These are phyloP conservation scores for Arachis hypogaea DNA, from an alignment of 306 rosid species.

Conservation along the genomic window DNA sequence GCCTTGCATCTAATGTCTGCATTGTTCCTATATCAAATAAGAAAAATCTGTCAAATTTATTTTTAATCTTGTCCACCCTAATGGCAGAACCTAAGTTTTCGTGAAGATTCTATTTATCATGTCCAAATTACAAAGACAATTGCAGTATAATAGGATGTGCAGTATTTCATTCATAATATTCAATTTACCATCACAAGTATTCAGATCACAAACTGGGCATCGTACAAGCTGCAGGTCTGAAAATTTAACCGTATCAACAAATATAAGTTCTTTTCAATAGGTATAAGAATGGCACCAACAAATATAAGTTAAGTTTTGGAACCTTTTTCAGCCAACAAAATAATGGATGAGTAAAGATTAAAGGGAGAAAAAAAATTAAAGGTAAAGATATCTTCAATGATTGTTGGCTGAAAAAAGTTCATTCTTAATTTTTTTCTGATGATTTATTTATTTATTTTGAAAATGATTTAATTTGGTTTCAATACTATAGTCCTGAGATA, in stretches of 20 bases:
- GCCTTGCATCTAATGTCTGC: constrained; percentile 97
- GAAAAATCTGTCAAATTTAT: constrained; percentile 33
- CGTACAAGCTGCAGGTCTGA: constrained; percentile 98
- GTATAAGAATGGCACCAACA: no score
- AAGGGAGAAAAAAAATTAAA: no score
- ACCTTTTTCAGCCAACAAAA: no score
- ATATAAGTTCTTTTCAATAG: background rate
- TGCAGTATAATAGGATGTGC: constrained; percentile 15
- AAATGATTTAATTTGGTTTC: no score
- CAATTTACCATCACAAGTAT: constrained; percentile 85
- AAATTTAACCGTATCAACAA: constrained; percentile 40
- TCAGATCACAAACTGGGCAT: constrained; percentile 92
- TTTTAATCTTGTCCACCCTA: constrained; percentile 29
- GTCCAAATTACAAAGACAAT: constrained; percentile 34
- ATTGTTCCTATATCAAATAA: constrained; percentile 74
- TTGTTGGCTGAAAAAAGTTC: no score
- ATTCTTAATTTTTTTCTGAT: background rate
- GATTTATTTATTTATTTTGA: constrained; percentile 12
- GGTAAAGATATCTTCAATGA: no score
- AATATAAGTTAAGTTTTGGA: no score
- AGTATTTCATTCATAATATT: constrained; percentile 18
- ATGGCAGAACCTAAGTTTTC: constrained; percentile 17
- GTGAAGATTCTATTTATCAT: constrained; percentile 17
- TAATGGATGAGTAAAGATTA: no score
- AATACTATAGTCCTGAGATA: constrained; percentile 8